Percentiles rank a stretch among this genome's conserved stretches.
These are phyloP conservation scores for Pleurotus salmoneostramineus DNA, from an alignment of 768 basidiomycete genomes.

Conservation along the genomic window DNA sequence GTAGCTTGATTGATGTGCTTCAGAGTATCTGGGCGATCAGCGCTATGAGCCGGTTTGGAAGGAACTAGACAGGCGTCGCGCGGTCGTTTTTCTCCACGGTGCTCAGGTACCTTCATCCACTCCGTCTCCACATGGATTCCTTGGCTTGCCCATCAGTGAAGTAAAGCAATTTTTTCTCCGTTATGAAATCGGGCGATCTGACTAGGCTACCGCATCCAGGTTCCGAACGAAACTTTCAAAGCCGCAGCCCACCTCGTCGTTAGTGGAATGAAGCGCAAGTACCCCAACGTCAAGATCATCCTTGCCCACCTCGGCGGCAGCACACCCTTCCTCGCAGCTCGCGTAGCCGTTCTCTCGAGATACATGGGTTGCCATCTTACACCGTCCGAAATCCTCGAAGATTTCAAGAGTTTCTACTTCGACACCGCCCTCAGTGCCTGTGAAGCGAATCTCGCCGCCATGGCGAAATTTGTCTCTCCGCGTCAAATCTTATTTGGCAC, in stretches of 20 bases:
- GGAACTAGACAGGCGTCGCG: slow-evolving; percentile 55
- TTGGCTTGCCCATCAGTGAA: slow-evolving; percentile 70
- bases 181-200: not conserved
- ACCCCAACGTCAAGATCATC: slow-evolving; percentile 55
- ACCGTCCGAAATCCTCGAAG: slow-evolving; percentile 61
- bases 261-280: slow-evolving; percentile 62
- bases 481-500: slow-evolving; percentile 67
- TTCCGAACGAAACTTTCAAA: slow-evolving; percentile 81
- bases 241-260: slow-evolving; percentile 77
- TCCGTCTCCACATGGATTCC: slow-evolving; percentile 56
- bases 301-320: slow-evolving; percentile 76
- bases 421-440: slow-evolving; percentile 68
- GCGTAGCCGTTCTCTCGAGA: slow-evolving; percentile 62
- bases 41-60: slow-evolving; percentile 64
- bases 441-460: slow-evolving; percentile 43
- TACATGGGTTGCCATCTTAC: slow-evolving; percentile 69
- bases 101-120: slow-evolving; percentile 61
- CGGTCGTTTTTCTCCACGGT: slow-evolving; percentile 72
- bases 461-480: slow-evolving; percentile 44
- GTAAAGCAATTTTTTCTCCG: slow-evolving; percentile 22
- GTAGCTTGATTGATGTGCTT: slow-evolving; percentile 3
- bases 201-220: slow-evolving; percentile 33
- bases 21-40: slow-evolving; percentile 67
- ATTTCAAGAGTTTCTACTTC: slow-evolving; percentile 71
- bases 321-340: slow-evolving; percentile 58